Percentiles rank a stretch among this genome's conserved stretches.
Conservation (phyloP, 192 early-diverging fungal species). For the Gonapodya prolifera region DNA sequence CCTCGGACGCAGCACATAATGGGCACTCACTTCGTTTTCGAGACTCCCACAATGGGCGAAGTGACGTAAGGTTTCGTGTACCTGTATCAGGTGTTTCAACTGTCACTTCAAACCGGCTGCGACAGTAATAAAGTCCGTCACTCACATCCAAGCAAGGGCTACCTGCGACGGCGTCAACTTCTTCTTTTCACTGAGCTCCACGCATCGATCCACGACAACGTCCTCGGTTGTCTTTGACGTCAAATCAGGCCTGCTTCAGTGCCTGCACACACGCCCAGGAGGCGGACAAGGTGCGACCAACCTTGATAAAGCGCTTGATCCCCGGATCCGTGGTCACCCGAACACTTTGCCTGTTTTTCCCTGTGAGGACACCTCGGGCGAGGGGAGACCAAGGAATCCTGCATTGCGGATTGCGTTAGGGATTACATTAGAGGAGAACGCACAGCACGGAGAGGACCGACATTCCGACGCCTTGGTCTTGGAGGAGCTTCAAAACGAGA, state of each 20-base stretch:
- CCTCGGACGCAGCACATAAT: too few species aligned
- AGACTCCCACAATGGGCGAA: constrained; percentile 16
- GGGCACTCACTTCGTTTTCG: constrained; percentile 10
- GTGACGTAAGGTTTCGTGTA: constrained; percentile 11
- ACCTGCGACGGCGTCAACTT: constrained; percentile 27
- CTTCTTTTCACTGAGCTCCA: constrained; percentile 23
- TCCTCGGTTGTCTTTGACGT: constrained; percentile 5
- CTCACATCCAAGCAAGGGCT: constrained; percentile 26
- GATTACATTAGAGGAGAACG: background rate
- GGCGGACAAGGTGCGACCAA: too few species aligned
- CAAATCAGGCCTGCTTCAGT: background rate
- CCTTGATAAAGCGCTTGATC: background rate
- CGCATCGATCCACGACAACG: constrained; percentile 24
- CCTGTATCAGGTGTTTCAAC: background rate
- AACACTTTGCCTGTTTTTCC: constrained; percentile 15
- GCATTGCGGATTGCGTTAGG: background rate
- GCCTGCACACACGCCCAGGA: background rate
- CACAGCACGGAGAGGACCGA: too few species aligned
- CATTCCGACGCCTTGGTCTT: background rate
- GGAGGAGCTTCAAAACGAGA: background rate
- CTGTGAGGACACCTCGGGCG: constrained; percentile 29
- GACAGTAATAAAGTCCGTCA: background rate
- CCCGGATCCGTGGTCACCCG: constrained; percentile 8
- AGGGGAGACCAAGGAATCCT: constrained; percentile 40
- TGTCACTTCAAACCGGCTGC: background rate